phyloP scores from a whole-genome alignment of 345 rosid species.

The Euclidium syriacum region DNA sequence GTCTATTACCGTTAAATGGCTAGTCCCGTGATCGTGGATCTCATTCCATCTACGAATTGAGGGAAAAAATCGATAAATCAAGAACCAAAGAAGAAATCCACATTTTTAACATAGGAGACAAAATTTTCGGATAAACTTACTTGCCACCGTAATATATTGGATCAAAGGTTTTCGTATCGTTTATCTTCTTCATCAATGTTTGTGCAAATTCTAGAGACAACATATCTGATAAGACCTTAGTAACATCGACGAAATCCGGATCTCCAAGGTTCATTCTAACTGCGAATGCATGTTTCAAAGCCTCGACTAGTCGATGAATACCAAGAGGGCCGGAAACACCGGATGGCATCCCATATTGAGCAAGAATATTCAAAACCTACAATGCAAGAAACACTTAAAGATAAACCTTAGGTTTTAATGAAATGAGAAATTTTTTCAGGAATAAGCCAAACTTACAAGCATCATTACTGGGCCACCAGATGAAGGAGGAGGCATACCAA shows the following conservation, averaged over 20 bases:
- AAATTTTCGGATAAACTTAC: conserved; percentile 34
- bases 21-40: conserved; percentile 54
- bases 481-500: conserved; percentile 68
- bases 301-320: conserved; percentile 50
- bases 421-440: neutral
- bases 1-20: conserved; percentile 57
- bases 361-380: conserved; percentile 51
- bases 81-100: neutral
- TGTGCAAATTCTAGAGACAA: conserved; percentile 47
- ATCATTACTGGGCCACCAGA: conserved; percentile 41
- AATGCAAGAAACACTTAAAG: neutral
- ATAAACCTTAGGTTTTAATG: neutral
- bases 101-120: neutral
- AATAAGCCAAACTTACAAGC: conserved; percentile 24
- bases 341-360: conserved; percentile 36
- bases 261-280: conserved; percentile 69
- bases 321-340: conserved; percentile 47
- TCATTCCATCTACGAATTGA: conserved; percentile 44
- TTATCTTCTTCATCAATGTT: conserved; percentile 38
- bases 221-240: conserved; percentile 50
- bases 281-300: conserved; percentile 58
- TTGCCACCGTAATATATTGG: conserved; percentile 47
- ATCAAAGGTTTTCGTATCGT: conserved; percentile 50
- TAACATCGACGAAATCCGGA: conserved; percentile 44
- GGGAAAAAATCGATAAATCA: neutral